Evolutionary conservation across 805 yeast genomes (phyloP).

Genomic region (Wickerhamiella azymoides): DNA sequence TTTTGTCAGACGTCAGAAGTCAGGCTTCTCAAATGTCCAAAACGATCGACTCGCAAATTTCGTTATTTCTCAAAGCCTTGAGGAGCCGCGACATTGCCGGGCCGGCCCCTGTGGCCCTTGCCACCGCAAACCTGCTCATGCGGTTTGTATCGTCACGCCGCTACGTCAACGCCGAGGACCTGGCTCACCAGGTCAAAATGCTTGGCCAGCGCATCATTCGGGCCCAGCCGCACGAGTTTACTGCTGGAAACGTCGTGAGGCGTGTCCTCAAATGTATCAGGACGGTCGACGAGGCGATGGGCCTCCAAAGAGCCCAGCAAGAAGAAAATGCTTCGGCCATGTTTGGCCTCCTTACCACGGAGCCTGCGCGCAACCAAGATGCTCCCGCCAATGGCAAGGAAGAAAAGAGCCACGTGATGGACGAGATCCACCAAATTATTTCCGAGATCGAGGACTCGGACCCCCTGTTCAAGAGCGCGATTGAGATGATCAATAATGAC

Average conservation of each 20-base stretch:
- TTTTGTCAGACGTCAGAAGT: background rate
- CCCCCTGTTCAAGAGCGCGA: constrained; percentile 79
- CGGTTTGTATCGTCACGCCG: constrained; percentile 79
- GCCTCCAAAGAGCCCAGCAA: constrained; percentile 5
- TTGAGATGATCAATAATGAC: constrained; percentile 87
- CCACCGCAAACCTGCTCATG: constrained; percentile 74
- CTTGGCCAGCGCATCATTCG: constrained; percentile 52
- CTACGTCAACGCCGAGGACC: constrained; percentile 67
- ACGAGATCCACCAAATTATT: constrained; percentile 80
- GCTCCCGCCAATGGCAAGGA: constrained; percentile 32
- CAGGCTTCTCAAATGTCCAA: constrained; percentile 8
- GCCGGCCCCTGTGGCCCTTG: constrained; percentile 69
- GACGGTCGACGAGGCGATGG: constrained; percentile 55
- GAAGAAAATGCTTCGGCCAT: constrained; percentile 34
- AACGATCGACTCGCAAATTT: constrained; percentile 22
- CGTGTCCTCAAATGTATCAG: constrained; percentile 75
- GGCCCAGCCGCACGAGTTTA: constrained; percentile 81
- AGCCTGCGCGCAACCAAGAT: constrained; percentile 13
- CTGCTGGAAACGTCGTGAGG: constrained; percentile 82
- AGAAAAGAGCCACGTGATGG: constrained; percentile 72
- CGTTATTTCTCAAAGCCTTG: constrained; percentile 29
- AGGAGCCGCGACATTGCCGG: constrained; percentile 78
- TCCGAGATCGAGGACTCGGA: constrained; percentile 89
- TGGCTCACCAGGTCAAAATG: constrained; percentile 55
- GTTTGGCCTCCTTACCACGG: constrained; percentile 68